Conservation (phyloP, 495 filamentous ascomycete genomes). For the Penicillium arizonense region DNA sequence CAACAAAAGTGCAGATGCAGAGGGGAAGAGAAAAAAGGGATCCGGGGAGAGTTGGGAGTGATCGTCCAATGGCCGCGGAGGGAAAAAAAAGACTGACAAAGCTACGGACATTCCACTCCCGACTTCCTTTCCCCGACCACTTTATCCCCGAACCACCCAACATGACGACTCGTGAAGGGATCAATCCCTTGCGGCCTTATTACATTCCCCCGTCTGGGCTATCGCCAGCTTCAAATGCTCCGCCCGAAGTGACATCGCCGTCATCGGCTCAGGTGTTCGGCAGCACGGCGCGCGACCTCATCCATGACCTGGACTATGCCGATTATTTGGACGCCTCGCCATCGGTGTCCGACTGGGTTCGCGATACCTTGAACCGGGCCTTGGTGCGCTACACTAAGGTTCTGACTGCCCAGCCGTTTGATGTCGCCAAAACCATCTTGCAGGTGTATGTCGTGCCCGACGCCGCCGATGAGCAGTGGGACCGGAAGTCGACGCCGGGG, state of each 20-base stretch:
- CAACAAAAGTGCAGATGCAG: conserved; percentile 4
- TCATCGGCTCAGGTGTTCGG: conserved; percentile 54
- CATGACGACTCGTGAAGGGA: conserved; percentile 53
- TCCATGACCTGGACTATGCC: conserved; percentile 84
- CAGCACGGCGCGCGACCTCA: conserved; percentile 76
- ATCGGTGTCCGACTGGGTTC: conserved; percentile 67
- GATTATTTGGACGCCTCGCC: conserved; percentile 82
- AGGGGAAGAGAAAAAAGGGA: conserved; percentile 10
- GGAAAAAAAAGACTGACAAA: conserved; percentile 29
- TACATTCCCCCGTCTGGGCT: conserved; percentile 75
- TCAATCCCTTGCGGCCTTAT: conserved; percentile 92
- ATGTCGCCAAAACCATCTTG: conserved; percentile 90
- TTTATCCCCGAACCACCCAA: conserved; percentile 13
- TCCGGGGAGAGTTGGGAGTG: conserved; percentile 15
- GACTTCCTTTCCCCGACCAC: conserved; percentile 17
- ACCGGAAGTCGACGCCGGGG: conserved; percentile 27
- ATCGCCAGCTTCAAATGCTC: conserved; percentile 28
- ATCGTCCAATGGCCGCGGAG: conserved; percentile 25
- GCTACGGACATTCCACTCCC: conserved; percentile 20
- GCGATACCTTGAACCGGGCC: conserved; percentile 72
- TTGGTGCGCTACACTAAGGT: conserved; percentile 83
- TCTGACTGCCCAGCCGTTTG: conserved; percentile 89
- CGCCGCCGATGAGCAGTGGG: conserved; percentile 29
- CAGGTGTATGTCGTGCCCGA: conserved; percentile 65
- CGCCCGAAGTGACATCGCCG: conserved; percentile 43